Base-by-base conservation (phyloP, 2,329 filamentous ascomycete species). In the Sporothrix mexicana region DNA sequence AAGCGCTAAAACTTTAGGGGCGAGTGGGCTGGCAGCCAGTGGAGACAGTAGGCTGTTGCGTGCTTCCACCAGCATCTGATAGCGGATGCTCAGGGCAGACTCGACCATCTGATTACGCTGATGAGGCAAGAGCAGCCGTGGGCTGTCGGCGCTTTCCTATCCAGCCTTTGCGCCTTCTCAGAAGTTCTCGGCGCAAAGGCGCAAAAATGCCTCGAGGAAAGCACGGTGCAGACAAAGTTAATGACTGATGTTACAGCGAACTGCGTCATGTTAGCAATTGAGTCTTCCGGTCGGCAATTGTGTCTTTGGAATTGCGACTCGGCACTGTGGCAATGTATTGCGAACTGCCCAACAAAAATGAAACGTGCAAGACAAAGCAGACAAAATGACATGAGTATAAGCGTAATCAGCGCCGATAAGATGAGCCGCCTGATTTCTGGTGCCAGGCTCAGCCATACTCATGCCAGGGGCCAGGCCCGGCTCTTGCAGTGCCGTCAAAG, bases 391-490 rank as follows among this genome's bases (percentile, higher is more conserved):
- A 61, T 53, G 20, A 59, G 68, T 59, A 70, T 53, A 20, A 70
- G 67, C 20, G 45, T 9, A 36, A 30, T 20, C 45, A 51, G 64
- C 30, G 15, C 45, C 43, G 45, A 45, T 59, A 57, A 45, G 41
- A 59, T 10, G 41, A 20, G 20, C 68, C 53, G 53, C 23, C 53
- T 61, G 53, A 61, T 59, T 61, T 20, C 51, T 49, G 20, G 68
- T 20, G 36, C 36, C 67, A 59, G 49, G 67, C 45, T 68, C 62
- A 30, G 61, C 6, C 17, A 66, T 20, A 20, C 61, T 66, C 61
- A n/a, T 66, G 41, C 43, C 62, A 67, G 62, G 43, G 17, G 41
- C 66, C 47, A 68, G 64, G 64, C 45, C 47, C 66, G 49, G 49
- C 66, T 55, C 49, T 55, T 41, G 64, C 23, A 57, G 49, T 69